Evolutionary conservation across 306 rosid species (phyloP), one percentile per base, ranked within the genome.

Genomic region (Trifolium dubium): DNA sequence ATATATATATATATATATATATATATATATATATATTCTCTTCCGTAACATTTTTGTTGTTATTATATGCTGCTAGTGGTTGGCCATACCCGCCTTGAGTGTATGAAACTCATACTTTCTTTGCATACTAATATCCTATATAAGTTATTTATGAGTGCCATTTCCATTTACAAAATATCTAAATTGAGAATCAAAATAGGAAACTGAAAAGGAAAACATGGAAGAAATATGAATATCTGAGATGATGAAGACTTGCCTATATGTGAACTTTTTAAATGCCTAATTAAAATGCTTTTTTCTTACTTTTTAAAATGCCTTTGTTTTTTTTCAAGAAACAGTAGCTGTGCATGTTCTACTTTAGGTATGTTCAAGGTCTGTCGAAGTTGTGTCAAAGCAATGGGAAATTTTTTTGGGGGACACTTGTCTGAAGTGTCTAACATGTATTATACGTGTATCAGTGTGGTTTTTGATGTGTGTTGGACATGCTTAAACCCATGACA

Each of bases 41-140:
- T 15, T 74, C 46, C 61, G 37, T 67, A 23, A 51, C 69, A 34
- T 53, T 50, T 17, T 67, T 56, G 51, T 54, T 53, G 10, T n/a
- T 77, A 60, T 37, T 35, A 12, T 72, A 59, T 77, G 63, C 61
- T 67, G 34, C 56, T 39, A 67, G 41, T 47, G 34, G 41, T 54
- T 29, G 37, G 39, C 6, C 39, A 58, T 5, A 30, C 64, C 64
- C 5, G 2, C 18, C 39, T 29, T 29, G 64, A 29, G n/a, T 28
- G 19, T 58, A 58, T 30, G 37, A 58, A 58, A 12, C 58, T 51
- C 58, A 29, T 54, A 19, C 60, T 19, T 53, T 8, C 35, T 58
- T 12, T 58, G 17, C 64, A 58, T 58, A 35, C 39, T 58, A 54
- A 54, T 54, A 54, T 54, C 60, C 60, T 18, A 14, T 46, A 46